Evolutionary conservation across 2,329 filamentous ascomycete genomes (phyloP), one percentile per base, ranked within the genome.

Genomic region (Sclerotinia sclerotiorum): DNA sequence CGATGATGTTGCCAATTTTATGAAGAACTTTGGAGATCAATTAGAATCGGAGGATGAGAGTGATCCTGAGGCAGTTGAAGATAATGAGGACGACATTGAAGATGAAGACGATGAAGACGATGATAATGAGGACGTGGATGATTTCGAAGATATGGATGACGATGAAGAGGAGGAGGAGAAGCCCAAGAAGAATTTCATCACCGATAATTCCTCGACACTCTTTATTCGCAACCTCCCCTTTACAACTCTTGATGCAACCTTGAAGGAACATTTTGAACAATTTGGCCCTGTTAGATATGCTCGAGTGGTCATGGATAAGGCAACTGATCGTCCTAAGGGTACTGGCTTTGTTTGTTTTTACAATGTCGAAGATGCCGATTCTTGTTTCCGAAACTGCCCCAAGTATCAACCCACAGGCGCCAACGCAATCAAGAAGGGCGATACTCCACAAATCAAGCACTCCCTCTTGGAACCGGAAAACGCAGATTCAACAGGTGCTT

Each of bases 161-260:
- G 76, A 78, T 5, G 75, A 78, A 21, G 72, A 74, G 13, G 79
- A 82, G 5, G 82, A 80, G 4, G 76, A 74, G 5, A 76, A 77
- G 48, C 73, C 74, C n/a, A 69, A 79, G 69, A 75, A 77, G 70
- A 76, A 80, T 58, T 74, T 78, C 70, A 81, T 78, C 35, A 85
- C 82, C 21, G 87, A 91, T 77, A 92, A 92, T 74, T 87, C 87
- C 2, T 87, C 87, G 48, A 97, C 94, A 0, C 80, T 98, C 19
- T 99, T 99, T 80, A 86, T 99, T 74, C 92, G 95, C 73, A 99
- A 99, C 77, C 82, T 99, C 17, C 94, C 96, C 0, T 99, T 97
- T 79, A 93, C 90, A 2, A 89, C 88, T 55, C 91, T 90, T 24
- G 94, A 99, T 74, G 90, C 93, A 64, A 85, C 88, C 61, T 86